phyloP scores from a whole-genome alignment of 192 early-diverging fungal genomes.

The Backusella tarrabulga region DNA sequence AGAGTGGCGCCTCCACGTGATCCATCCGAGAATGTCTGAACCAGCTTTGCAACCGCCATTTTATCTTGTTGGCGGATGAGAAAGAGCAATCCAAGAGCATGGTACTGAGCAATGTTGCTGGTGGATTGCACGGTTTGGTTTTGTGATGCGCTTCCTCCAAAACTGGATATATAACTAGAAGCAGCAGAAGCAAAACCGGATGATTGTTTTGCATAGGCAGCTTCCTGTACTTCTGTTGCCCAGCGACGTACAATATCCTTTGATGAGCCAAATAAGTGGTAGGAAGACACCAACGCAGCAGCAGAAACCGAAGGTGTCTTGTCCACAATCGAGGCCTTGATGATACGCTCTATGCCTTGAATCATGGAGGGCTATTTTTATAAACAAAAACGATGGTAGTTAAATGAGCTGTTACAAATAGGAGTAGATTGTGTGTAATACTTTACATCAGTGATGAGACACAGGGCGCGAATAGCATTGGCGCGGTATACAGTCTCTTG shows the following conservation, averaged over 20 bases:
- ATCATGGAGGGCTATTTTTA: slow-evolving; percentile 81
- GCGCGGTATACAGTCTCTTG: slow-evolving; percentile 90
- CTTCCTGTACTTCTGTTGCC: slow-evolving; percentile 97
- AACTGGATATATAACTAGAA: slow-evolving; percentile 52
- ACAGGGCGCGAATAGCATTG: slow-evolving; percentile 93
- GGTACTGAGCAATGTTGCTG: slow-evolving; percentile 94
- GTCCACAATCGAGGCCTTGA: slow-evolving; percentile 97
- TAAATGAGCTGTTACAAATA: background rate
- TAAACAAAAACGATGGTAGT: background rate
- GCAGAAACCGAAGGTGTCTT: slow-evolving; percentile 86
- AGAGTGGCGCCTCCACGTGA: slow-evolving; percentile 50
- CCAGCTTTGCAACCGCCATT: slow-evolving; percentile 97
- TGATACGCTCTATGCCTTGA: slow-evolving; percentile 91
- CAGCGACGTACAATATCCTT: slow-evolving; percentile 95
- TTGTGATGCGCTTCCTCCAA: slow-evolving; percentile 40
- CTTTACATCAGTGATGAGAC: slow-evolving; percentile 91
- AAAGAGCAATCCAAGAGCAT: slow-evolving; percentile 95
- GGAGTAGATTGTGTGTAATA: no score
- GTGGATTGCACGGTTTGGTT: slow-evolving; percentile 54
- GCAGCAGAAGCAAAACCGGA: slow-evolving; percentile 42
- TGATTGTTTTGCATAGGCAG: slow-evolving; percentile 80
- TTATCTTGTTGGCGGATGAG: slow-evolving; percentile 94
- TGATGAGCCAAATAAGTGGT: slow-evolving; percentile 80
- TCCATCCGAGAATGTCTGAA: slow-evolving; percentile 78
- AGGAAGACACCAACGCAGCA: slow-evolving; percentile 88